Percentiles rank a stretch among this genome's conserved stretches.
phyloP scores from a whole-genome alignment of 441 rosid genomes.

The Bocquillonia castaneifolia region DNA sequence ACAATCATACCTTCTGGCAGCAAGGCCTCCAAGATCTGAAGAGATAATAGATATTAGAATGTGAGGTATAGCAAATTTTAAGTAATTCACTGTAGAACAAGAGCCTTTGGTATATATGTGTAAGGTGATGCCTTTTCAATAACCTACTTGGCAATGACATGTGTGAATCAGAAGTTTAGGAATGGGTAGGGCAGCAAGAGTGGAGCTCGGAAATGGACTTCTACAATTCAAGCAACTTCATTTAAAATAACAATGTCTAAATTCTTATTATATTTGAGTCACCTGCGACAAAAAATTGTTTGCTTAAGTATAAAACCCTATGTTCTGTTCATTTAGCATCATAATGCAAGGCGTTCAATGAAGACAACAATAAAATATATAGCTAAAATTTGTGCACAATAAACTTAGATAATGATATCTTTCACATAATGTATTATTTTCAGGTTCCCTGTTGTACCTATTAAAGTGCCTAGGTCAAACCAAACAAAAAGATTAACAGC shows the following conservation, averaged over 20 bases:
- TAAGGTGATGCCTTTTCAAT: neutral
- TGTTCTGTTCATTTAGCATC: neutral
- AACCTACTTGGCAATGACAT: neutral
- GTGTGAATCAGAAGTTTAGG: no score
- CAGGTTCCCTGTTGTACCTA: neutral
- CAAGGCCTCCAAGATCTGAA: conserved; percentile 77
- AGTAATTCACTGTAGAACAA: neutral
- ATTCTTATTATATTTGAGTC: neutral
- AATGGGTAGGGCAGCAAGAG: neutral
- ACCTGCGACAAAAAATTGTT: neutral
- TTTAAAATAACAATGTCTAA: neutral
- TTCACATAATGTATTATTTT: neutral
- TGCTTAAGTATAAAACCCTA: neutral
- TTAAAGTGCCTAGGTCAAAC: neutral
- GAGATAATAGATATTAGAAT: conserved; percentile 15
- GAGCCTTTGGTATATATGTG: neutral
- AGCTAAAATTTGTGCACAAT: neutral
- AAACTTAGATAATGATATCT: neutral
- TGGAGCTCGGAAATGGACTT: neutral
- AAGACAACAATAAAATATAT: neutral
- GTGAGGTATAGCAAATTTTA: conserved; percentile 11
- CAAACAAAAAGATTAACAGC: neutral
- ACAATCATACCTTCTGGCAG: conserved; percentile 62
- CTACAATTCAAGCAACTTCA: neutral
- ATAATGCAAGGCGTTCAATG: neutral